Base-by-base conservation (phyloP, 2,329 filamentous ascomycete genomes). In the Colletotrichum sp. region DNA sequence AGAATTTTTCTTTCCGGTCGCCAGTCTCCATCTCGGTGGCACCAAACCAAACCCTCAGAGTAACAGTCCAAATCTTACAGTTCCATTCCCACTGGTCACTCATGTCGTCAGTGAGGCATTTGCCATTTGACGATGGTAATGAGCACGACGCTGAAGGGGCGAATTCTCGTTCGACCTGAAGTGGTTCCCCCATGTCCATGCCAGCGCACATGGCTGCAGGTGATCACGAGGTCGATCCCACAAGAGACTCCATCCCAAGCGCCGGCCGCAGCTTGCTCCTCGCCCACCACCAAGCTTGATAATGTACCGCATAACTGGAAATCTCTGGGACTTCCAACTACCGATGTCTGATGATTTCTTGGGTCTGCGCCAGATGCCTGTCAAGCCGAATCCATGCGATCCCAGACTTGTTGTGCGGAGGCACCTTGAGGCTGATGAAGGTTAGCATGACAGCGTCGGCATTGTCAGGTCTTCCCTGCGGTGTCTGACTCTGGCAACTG, bases 81-180 rank as follows among this genome's bases (percentile, higher is more conserved):
- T 64, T 59, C 74, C 74, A 76, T 76, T 74, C 44, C 28, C 26
- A 68, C 70, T 76, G 74, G 74, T 64, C 49, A 66, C 34, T 32
- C 8, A 60, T 69, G 70, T 65, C 70, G 74, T 76, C 70, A 69
- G 24, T 74, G 74, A 76, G 64, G 74, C 28, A 76, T 69, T 73
- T 73, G 74, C 49, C 70, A 49, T 69, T 65, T 74, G 57, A 59
- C 28, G 34, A 73, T 76, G 44, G 30, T 34, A 57, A 49, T 60
- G 44, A 28, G 26, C 21, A 66, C 73, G n/a, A 69, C 70, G 28
- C 34, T 64, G 44, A 26, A 59, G 74, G 34, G 70, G 64, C 65
- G 57, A 69, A 24, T 39, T 69, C 52, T 18, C 30, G 57, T 9
- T 69, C 8, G 30, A 52, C 18, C 8, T 59, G 44, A 52, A 52